Percentiles rank a stretch among this genome's conserved stretches.
Evolutionary conservation across 139 green algal species (phyloP).

Genomic region (Astrephomene gubernaculifera): DNA sequence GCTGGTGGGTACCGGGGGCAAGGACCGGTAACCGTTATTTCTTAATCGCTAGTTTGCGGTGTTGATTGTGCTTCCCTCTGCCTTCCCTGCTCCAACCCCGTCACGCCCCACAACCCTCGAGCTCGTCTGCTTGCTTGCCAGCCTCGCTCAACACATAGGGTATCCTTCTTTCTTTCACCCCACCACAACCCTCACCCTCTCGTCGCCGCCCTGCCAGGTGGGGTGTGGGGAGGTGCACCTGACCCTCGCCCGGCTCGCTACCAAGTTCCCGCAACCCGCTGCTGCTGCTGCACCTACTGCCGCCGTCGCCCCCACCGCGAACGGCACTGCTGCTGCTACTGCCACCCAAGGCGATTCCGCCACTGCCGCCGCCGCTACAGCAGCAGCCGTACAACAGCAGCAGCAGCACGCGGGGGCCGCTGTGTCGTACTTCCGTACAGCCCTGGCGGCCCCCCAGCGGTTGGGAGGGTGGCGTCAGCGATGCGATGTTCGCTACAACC

Average conservation of each 20-base stretch:
- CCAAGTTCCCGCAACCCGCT: background rate
- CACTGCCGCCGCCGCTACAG: background rate
- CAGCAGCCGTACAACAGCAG: background rate
- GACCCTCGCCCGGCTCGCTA: slow-evolving; percentile 41
- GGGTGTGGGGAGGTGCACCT: slow-evolving; percentile 53
- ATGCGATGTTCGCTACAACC: no score
- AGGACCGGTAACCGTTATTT: no score
- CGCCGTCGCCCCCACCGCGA: background rate
- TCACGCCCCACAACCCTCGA: background rate
- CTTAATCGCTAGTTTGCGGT: background rate
- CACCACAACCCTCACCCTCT: background rate
- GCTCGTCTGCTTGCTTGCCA: background rate
- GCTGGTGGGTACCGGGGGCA: slow-evolving; percentile 41
- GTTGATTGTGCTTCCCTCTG: background rate
- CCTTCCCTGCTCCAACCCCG: background rate
- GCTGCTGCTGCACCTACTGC: background rate
- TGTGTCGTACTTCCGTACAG: no score
- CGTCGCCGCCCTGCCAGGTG: slow-evolving; percentile 28
- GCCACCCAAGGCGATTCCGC: background rate
- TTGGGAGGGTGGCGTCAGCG: no score
- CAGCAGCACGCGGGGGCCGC: no score
- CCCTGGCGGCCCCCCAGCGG: no score
- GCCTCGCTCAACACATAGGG: no score
- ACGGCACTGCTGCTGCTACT: no score
- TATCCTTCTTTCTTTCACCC: background rate